Evolutionary conservation across 768 basidiomycete genomes (phyloP), one percentile per base, ranked within the genome.

Genomic region (Mrakia gelida): DNA sequence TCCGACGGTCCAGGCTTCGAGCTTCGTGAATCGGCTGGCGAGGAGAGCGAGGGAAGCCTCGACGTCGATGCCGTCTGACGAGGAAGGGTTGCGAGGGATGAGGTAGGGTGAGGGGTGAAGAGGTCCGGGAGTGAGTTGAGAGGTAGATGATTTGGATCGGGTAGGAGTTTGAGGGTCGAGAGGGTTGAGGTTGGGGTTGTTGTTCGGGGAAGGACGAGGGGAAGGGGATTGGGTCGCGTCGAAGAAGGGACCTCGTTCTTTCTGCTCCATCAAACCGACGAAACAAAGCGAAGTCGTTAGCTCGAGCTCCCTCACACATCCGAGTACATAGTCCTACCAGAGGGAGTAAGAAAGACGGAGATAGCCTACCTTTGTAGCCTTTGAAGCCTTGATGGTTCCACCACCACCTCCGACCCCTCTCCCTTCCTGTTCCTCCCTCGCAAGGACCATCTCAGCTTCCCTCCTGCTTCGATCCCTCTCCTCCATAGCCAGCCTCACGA

Each of bases 391-490:
- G 49, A 56, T 43, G 54, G 54, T 62, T 41, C 61, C 73, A 11
- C 23, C 23, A 5, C 11, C 54, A n/a, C 9, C 23, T 18, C 11
- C 54, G 7, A 11, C 73, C 61, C 73, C 52, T 23, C n/a, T 23
- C 11, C 61, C 32, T 28, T 34, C 52, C 73, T 73, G 21, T 16
- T 59, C 61, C 16, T 73, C 73, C 32, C 45, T 70, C 41, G 41
- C 67, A 6, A 70, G 41, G 34, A 70, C 45, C n/a, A 26, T 56
- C 73, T 73, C 73, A 1, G 73, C 73, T 41, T 73, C 73, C 56
- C 73, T 73, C 61, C 73, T 73, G 61, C 54, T 73, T 30, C 73
- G 61, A 59, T 73, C 73, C 61, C 73, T 52, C 73, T 73, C 73
- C 54, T 73, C 54, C 15, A 38, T 61, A 13, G 73, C 73, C 73